phyloP scores from a whole-genome alignment of 345 rosid species.

The Gossypium raimondii region DNA sequence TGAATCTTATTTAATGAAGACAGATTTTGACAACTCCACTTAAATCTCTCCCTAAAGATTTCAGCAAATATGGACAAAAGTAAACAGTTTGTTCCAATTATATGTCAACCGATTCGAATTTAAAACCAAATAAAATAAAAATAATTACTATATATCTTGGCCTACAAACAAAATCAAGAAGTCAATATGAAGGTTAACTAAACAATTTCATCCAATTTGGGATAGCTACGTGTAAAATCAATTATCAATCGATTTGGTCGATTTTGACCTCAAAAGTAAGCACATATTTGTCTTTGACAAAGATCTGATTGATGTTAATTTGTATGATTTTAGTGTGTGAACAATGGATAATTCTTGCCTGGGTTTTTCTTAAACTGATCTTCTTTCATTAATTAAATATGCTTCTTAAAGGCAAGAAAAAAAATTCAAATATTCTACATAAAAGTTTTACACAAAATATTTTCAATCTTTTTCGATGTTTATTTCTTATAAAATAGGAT shows the following conservation, averaged over 20 bases:
- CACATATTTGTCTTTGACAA: neutral
- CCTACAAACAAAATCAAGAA: neutral
- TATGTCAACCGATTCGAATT: neutral
- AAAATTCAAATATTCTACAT: too few relatives aligned
- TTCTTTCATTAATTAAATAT: too few relatives aligned
- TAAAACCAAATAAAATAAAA: neutral
- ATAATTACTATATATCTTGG: neutral
- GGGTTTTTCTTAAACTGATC: too few relatives aligned
- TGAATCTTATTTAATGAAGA: too few relatives aligned
- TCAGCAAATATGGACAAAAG: neutral
- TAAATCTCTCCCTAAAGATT: neutral
- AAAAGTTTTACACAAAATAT: too few relatives aligned
- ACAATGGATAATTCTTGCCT: neutral
- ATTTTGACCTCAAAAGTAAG: conserved; percentile 11
- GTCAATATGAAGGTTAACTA: neutral
- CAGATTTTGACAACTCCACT: neutral
- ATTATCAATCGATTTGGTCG: neutral
- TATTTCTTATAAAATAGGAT: too few relatives aligned
- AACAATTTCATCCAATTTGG: neutral
- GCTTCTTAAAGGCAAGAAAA: too few relatives aligned
- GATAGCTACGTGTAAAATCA: conserved; percentile 8
- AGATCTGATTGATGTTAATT: neutral
- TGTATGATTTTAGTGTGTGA: neutral
- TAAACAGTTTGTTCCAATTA: neutral
- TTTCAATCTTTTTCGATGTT: too few relatives aligned